phyloP scores from a whole-genome alignment of 495 filamentous ascomycete species.

The Tuber magnatum region DNA sequence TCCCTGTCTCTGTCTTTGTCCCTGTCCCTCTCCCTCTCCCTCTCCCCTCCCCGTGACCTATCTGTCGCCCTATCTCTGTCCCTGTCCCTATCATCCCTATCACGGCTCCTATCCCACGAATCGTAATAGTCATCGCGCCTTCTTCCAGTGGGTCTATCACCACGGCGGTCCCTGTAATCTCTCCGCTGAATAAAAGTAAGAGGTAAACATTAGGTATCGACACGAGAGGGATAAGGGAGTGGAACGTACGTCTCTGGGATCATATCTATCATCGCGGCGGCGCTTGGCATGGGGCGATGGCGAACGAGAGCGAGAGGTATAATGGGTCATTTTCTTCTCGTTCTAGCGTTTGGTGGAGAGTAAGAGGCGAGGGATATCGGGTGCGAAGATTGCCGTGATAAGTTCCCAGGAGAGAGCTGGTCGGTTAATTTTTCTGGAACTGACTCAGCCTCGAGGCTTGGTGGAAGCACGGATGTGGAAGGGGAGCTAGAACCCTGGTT shows the following conservation, averaged over 20 bases:
- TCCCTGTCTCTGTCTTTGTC: conserved; percentile 57
- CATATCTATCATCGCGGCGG: conserved; percentile 39
- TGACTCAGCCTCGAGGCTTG: not conserved
- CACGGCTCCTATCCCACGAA: conserved; percentile 55
- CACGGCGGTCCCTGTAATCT: conserved; percentile 39
- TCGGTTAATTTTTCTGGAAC: not conserved
- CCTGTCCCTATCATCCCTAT: conserved; percentile 52
- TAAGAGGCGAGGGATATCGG: not conserved
- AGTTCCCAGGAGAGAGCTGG: not conserved
- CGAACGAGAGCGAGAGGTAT: conserved; percentile 39
- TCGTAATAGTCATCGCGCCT: conserved; percentile 53
- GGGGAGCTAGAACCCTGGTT: not conserved
- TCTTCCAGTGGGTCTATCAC: conserved; percentile 50
- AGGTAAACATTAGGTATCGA: conserved; percentile 23
- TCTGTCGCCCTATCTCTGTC: conserved; percentile 52
- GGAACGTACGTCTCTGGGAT: conserved; percentile 33
- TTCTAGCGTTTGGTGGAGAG: conserved; percentile 1
- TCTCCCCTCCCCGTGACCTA: conserved; percentile 50
- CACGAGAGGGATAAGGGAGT: conserved; percentile 6
- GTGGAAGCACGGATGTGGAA: not conserved
- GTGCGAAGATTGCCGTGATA: conserved; percentile 8
- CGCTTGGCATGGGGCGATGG: conserved; percentile 35
- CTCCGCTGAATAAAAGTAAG: conserved; percentile 33
- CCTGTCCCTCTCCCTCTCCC: conserved; percentile 52
- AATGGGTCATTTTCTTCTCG: conserved; percentile 29